A percentile compares a stretch with the other conserved stretches of the same genome.
Evolutionary conservation across 441 rosid species (phyloP).

Genomic region (Dalechampia spathulata): DNA sequence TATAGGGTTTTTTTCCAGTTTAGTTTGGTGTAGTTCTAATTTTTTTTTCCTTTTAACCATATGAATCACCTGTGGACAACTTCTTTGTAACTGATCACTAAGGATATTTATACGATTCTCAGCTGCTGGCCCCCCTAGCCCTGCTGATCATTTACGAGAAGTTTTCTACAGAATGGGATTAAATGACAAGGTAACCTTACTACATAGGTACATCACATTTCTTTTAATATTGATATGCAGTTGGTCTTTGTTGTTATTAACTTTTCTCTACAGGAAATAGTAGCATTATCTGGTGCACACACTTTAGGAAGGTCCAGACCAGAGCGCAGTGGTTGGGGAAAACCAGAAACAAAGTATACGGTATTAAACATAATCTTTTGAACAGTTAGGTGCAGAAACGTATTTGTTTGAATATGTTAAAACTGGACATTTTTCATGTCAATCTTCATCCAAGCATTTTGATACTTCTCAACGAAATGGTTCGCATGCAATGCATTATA

Average conservation of each 20-base stretch:
- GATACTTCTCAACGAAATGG: background rate
- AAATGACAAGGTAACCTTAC: constrained; percentile 55
- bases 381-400: background rate
- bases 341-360: constrained; percentile 90
- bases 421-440: background rate
- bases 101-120: constrained; percentile 12
- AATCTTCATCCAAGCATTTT: background rate
- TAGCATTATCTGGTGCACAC: constrained; percentile 93
- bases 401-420: background rate
- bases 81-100: constrained; percentile 1
- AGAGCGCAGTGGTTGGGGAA: constrained; percentile 96
- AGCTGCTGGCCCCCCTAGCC: constrained; percentile 90
- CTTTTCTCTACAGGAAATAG: constrained; percentile 63
- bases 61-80: background rate
- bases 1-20: too few species aligned
- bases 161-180: constrained; percentile 96
- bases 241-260: constrained; percentile 8
- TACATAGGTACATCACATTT: background rate
- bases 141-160: constrained; percentile 73
- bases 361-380: constrained; percentile 29
- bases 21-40: too few species aligned
- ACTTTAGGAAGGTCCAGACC: constrained; percentile 92
- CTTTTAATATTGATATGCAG: constrained; percentile 8
- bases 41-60: background rate
- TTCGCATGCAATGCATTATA: background rate